These are phyloP conservation scores for Solanum hybrid DNA, from an alignment of 305 asterid species.

Conservation along the genomic window DNA sequence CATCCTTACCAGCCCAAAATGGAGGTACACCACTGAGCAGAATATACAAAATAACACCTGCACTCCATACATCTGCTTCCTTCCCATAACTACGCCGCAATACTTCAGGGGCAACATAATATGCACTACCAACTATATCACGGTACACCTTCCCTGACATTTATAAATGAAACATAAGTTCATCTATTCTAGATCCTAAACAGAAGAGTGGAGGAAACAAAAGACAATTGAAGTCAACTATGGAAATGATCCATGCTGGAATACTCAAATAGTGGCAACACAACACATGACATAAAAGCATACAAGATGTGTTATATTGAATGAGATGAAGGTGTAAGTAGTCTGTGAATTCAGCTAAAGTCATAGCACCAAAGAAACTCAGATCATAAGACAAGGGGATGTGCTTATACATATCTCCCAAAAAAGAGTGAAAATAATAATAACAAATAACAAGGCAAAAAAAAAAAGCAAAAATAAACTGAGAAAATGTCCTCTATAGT, in stretches of 20 bases:
- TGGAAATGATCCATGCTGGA: background rate
- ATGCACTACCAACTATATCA: conserved; percentile 85
- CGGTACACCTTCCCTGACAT: conserved; percentile 66
- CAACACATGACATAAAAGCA: background rate
- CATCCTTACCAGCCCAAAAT: conserved; percentile 75
- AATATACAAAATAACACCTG: conserved; percentile 81
- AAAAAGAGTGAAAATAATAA: background rate
- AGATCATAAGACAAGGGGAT: background rate
- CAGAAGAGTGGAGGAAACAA: background rate
- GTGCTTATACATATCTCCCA: background rate
- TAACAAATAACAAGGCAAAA: background rate
- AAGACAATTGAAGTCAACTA: background rate
- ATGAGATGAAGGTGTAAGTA: background rate
- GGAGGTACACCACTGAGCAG: conserved; percentile 90
- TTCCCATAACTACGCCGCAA: conserved; percentile 71
- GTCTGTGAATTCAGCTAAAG: background rate
- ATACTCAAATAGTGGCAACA: background rate
- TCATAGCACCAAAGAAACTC: background rate
- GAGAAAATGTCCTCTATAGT: background rate
- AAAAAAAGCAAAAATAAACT: background rate
- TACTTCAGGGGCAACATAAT: conserved; percentile 88
- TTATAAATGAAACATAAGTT: conserved; percentile 3
- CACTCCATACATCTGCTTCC: conserved; percentile 87
- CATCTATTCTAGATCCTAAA: background rate
- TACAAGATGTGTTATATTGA: background rate